Evolutionary conservation across 352 stramenopile genomes (phyloP), one percentile per base, ranked within the genome.

Genomic region (Globisporangium emineosum): DNA sequence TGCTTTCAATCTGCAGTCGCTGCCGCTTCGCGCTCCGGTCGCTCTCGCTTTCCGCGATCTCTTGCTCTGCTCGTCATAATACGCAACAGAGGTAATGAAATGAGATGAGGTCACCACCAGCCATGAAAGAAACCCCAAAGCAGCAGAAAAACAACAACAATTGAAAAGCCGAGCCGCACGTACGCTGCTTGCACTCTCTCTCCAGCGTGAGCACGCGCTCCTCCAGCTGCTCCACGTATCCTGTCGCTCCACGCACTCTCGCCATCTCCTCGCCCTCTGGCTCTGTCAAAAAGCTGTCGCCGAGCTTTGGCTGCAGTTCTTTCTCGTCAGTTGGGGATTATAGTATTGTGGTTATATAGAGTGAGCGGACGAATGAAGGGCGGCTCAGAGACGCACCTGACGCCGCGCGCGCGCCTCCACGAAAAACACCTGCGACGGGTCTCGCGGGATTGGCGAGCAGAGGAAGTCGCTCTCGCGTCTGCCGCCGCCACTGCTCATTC

Each of bases 391-490:
- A 45, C 57, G 32, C 5, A 66, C 64, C 50, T 61, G 52, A n/a
- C 50, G 64, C 15, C 32, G 35, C 43, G 30, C 30, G 40, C 49
- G 69, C 43, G 80, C 71, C 42, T 79, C 77, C 29, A 89, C 62
- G 56, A 76, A 86, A 47, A 88, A 82, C 17, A 79, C 69, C 69
- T 88, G 81, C 25, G 78, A 77, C 57, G 81, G 70, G 66, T 89
- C 79, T 15, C 77, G 80, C 17, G 76, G 76, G 42, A 89, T 91
- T 15, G 82, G 82, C 58, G 82, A 90, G 76, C 75, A 86, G 64
- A 89, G 67, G 72, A 89, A 87, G 55, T 10, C n/a, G 58, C 45
- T 33, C 25, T 55, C 49, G 25, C 49, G 49, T 25, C n/a, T 57
- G 7, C 17, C 7, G 29, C 17, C 27, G 29, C n/a, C n/a, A n/a